Evolutionary conservation across 176 grass and related monocot genomes (phyloP), one percentile per base, ranked within the genome.

Genomic region (Musa acuminata): DNA sequence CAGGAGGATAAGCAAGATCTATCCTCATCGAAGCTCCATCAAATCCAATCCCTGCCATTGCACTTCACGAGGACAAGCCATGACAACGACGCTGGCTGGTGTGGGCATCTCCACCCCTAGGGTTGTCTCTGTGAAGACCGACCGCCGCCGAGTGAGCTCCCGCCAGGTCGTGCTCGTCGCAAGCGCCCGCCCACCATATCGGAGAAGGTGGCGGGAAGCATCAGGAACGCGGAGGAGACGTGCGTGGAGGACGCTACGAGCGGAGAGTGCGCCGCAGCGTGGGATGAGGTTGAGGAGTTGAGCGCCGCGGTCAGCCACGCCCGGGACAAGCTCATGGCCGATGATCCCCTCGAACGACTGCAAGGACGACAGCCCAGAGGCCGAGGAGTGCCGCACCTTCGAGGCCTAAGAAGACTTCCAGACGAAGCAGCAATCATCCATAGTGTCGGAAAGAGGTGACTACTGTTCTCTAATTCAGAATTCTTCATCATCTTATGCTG

Each of bases 281-380:
- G 90, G 87, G 94, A 97, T 71, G 85, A 89, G 57, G 91, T 91
- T 76, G 91, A 96, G 88, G 91, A 96, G 83, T 73, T 91, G 20
- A 96, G 91, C 55, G 91, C 90, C 0, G 84, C 94, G 17, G 94
- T 87, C 17, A 97, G 94, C 87, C 90, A 97, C 70, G 94, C 87
- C 22, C 55, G 90, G 0, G 90, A 97, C 67, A 97, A 87, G 77
- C 53, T 85, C 81, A 97, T 93, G 76, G 78, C 49, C 17, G 13
- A 64, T 29, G 94, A 97, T 72, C 90, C 94, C 11, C 84, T 97
- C 1, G 94, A 53, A 67, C 1, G 91, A 89, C 81, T 97, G 90
- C 87, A 93, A 93, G 78, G 94, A 97, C 8, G 94, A 97, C 8
- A 93, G 91, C 85, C 87, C 94, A 1, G 94, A 91, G 82, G 60